Evolutionary conservation across 1,284 basidiomycete genomes (phyloP).

Genomic region (Microbotryum saponariae): DNA sequence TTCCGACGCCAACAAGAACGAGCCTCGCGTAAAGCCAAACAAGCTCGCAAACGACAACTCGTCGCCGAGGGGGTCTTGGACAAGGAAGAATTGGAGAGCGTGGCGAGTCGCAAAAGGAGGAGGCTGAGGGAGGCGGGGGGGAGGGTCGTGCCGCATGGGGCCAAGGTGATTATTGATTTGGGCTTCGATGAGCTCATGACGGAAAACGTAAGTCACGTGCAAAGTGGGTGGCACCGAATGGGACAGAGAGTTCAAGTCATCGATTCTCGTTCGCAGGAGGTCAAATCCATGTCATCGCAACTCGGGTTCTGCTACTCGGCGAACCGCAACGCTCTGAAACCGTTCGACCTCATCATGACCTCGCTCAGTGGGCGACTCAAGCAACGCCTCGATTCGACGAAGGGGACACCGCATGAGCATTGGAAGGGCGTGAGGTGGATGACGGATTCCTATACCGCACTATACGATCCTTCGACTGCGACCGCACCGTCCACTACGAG

Average conservation of each 20-base stretch:
- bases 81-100: slow-evolving; percentile 53
- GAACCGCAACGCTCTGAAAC: slow-evolving; percentile 63
- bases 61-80: slow-evolving; percentile 29
- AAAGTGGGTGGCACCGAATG: no score
- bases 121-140: slow-evolving; percentile 45
- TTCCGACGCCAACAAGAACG: slow-evolving; percentile 68
- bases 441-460: slow-evolving; percentile 57
- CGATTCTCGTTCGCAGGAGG: slow-evolving; percentile 54
- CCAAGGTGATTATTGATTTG: slow-evolving; percentile 76
- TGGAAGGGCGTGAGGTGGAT: slow-evolving; percentile 80
- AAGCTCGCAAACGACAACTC: slow-evolving; percentile 48
- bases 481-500: slow-evolving; percentile 6
- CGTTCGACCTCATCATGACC: slow-evolving; percentile 71
- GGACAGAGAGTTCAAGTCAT: not conserved
- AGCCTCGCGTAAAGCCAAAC: slow-evolving; percentile 48
- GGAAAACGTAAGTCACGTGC: slow-evolving; percentile 58
- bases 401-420: slow-evolving; percentile 61
- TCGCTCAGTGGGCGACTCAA: slow-evolving; percentile 65
- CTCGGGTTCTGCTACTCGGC: slow-evolving; percentile 79
- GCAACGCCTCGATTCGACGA: slow-evolving; percentile 58
- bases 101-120: slow-evolving; percentile 44
- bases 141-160: slow-evolving; percentile 45
- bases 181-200: slow-evolving; percentile 93
- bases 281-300: slow-evolving; percentile 77
- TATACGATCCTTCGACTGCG: slow-evolving; percentile 48